These are phyloP conservation scores for Aspergillus hortae DNA, from an alignment of 2,329 filamentous ascomycete species.

Conservation along the genomic window DNA sequence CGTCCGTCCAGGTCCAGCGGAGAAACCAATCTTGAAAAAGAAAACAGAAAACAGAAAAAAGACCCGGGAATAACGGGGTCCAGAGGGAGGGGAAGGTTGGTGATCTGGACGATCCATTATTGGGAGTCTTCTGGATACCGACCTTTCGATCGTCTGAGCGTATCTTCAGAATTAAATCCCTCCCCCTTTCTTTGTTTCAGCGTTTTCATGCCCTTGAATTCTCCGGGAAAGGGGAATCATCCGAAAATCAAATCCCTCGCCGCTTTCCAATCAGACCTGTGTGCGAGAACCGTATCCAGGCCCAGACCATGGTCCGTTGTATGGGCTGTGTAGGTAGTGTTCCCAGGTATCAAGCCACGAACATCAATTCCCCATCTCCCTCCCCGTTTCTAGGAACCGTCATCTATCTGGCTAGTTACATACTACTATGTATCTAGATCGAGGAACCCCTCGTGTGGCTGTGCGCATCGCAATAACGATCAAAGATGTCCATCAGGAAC, in stretches of 20 bases:
- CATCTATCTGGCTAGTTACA: neutral
- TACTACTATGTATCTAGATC: neutral
- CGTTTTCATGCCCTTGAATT: neutral
- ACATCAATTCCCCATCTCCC: no score
- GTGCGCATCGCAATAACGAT: neutral
- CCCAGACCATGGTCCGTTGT: no score
- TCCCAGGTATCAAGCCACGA: no score
- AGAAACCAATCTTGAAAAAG: neutral
- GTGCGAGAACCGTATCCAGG: no score
- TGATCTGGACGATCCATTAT: neutral
- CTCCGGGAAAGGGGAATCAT: neutral
- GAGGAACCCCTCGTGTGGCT: conserved; percentile 6
- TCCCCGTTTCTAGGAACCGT: neutral
- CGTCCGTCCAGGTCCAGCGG: neutral
- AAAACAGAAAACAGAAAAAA: neutral
- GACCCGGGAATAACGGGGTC: neutral
- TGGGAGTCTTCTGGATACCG: neutral
- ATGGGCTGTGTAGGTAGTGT: neutral
- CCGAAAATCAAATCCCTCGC: neutral
- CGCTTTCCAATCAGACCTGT: neutral
- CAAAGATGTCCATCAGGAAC: neutral
- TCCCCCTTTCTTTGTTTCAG: conserved; percentile 4
- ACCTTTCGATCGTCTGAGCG: neutral
- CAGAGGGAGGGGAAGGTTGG: neutral
- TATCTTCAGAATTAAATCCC: conserved; percentile 1